Percentiles rank a stretch among this genome's conserved stretches.
phyloP scores from a whole-genome alignment of 441 rosid species.

The Euphorbia celastroides region DNA sequence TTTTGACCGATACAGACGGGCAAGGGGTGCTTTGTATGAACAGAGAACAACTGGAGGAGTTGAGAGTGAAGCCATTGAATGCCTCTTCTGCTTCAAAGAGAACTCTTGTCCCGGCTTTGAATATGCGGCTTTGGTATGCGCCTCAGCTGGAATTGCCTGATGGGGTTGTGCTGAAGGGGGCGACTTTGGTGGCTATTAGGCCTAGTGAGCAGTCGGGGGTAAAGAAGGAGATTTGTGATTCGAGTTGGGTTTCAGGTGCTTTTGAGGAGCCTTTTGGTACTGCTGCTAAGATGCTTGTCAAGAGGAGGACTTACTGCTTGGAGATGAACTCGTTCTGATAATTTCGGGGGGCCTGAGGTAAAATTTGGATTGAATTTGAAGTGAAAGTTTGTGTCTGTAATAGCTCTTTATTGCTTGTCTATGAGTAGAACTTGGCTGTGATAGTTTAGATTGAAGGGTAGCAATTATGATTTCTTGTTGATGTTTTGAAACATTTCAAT shows the following conservation, averaged over 20 bases:
- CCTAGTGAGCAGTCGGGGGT: constrained; percentile 57
- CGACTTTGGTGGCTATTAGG: constrained; percentile 87
- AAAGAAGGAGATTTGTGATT: constrained; percentile 57
- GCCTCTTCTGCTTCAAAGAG: constrained; percentile 86
- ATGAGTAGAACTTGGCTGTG: background rate
- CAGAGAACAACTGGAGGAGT: constrained; percentile 85
- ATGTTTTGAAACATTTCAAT: background rate
- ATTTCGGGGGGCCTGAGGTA: constrained; percentile 32
- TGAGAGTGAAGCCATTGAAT: constrained; percentile 72
- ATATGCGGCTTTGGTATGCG: constrained; percentile 92
- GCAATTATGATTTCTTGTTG: background rate
- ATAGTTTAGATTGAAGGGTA: background rate
- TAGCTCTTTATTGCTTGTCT: background rate
- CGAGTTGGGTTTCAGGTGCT: constrained; percentile 63
- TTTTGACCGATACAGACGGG: constrained; percentile 75
- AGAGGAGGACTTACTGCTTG: constrained; percentile 79
- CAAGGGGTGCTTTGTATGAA: constrained; percentile 90
- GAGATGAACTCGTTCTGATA: constrained; percentile 95
- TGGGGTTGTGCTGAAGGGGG: constrained; percentile 75
- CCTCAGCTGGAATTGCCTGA: constrained; percentile 71
- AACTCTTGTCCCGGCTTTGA: constrained; percentile 87
- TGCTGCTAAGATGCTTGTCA: constrained; percentile 75
- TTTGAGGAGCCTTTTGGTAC: constrained; percentile 87
- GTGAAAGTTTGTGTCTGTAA: background rate
- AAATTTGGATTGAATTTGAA: constrained; percentile 1